Evolutionary conservation across 2,329 filamentous ascomycete species (phyloP), one percentile per base, ranked within the genome.

Genomic region (Blumeria graminis): DNA sequence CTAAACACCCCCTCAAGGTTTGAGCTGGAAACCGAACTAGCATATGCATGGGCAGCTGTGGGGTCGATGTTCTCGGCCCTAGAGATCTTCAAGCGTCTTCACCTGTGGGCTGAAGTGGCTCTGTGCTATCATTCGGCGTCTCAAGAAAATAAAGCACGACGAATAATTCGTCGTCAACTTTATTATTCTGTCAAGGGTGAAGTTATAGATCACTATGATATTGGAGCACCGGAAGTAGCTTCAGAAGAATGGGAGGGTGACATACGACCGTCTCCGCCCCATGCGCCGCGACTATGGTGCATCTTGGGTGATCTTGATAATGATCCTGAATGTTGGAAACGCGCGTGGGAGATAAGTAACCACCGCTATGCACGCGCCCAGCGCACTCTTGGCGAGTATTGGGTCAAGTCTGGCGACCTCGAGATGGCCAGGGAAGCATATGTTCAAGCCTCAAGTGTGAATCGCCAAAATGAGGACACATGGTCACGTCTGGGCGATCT

Each of bases 401-500:
- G 86, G 66, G 75, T 92, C 38, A 72, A 77, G 39, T 67, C 75
- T 16, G 79, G 81, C 59, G 75, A 90, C 51, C 79, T 82, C 64
- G 66, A 73, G 22, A 77, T 80, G 60, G 88, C 90, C 0, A 78
- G 81, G 13, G 79, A 82, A 36, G 85, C 89, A 1, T 98, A 94
- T 68, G 73, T 73, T 51, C 78, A 84, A 58, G 87, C 88, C 32
- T 76, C 94, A 0, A 72, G 75, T 22, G 82, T 86, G 56, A 94
- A 93, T 66, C 78, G 86, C 13, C 73, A 94, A 41, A 90, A 88
- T 65, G 78, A 86, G 1, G 77, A 85, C 56, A 80, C 87, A 57
- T 98, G 92, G 92, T 88, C 87, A 64, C 81, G 89, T 0, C 73
- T 96, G 4, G 92, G 92, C 7, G 94, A 94, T 65, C 86, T 93